Evolutionary conservation across 495 filamentous ascomycete genomes (phyloP), one percentile per base, ranked within the genome.

Genomic region (Xylaria bambusicola): DNA sequence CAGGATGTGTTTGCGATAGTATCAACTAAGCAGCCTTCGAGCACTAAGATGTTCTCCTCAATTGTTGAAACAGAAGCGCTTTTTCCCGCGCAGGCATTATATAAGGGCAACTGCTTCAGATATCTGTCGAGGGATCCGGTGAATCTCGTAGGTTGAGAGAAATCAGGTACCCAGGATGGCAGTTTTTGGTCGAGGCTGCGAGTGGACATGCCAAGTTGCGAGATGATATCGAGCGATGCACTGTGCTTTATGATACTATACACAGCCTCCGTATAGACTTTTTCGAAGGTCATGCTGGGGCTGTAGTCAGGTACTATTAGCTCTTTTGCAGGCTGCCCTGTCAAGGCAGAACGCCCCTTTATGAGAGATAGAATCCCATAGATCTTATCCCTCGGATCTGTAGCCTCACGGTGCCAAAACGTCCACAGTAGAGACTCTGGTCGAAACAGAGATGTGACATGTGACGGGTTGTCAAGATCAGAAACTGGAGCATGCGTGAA

Each of bases 331-430:
- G 36, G 3, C 15, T 38, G 36, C 36, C 36, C 36, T 3, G 36
- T 38, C 8, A 9, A 3, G 7, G 17, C 24, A 27, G 44, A 47
- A 23, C 9, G 44, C 18, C 44, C 44, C 44, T 47, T 47, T 8
- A 47, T 6, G 15, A 47, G 44, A 4, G 44, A 47, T 27, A 47
- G 44, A 23, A 47, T 47, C 18, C 44, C 44, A 27, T 47, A 47
- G 44, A 47, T 47, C 17, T 47, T 47, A 18, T 47, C 44, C 10
- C 44, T 23, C 44, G 44, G 44, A 15, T 47, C 44, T n/a, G 44
- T 47, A 8, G 44, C 44, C n/a, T 21, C 44, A 7, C 44, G 44
- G 13, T 47, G 44, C 7, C 44, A 18, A 27, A 47, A 47, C 12
- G 44, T 47, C 44, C 44, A 47, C 7, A 47, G 15, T 3, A 47